Evolutionary conservation across 129 eudicot species (phyloP), one percentile per base, ranked within the genome.

Genomic region (Glebionis coronaria): DNA sequence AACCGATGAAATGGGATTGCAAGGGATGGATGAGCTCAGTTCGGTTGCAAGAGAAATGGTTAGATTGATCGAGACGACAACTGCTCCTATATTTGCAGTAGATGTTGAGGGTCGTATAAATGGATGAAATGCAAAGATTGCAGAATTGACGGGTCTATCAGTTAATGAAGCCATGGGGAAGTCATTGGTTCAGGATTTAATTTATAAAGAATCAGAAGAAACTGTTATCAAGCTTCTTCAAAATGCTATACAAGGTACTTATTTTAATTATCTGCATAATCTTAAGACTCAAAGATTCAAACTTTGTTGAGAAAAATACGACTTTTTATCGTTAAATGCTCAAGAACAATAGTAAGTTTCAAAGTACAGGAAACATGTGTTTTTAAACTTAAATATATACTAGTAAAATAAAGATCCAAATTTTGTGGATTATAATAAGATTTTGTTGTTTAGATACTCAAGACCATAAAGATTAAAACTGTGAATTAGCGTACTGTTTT

Each of bases 1-100:
- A 27, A 67, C 12, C 15, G 90, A 73, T 28, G 97, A 84, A 20
- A 44, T 76, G 69, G 90, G 87, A 65, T 69, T 89, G 76, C 88
- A 83, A 69, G 88, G 84, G 52, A 72, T 87, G 78, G 86, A 90
- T 73, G 90, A 87, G 60, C 94, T 90, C 19, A 87, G 84, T 66
- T 85, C 97, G 29, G 88, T 94, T 38, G 95, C 99, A 16, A 84
- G 85, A 66, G 97, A 94, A 67, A 90, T 94, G 97, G 87, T 84
- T 61, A 81, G 97, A 71, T 85, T 94, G 80, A 90, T 94, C 21
- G 99, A 90, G 75, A 90, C 99, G 3, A 97, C 99, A 74, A 94
- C 90, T n/a, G 95, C 97, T 68, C 99, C 99, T 15, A 90, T 94
- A 74, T 94, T 94, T 76, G 97, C 99, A 3, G 90, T 94, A 16